Conservation (phyloP, 257 asterid genomes). For the Solanum sitiens region DNA sequence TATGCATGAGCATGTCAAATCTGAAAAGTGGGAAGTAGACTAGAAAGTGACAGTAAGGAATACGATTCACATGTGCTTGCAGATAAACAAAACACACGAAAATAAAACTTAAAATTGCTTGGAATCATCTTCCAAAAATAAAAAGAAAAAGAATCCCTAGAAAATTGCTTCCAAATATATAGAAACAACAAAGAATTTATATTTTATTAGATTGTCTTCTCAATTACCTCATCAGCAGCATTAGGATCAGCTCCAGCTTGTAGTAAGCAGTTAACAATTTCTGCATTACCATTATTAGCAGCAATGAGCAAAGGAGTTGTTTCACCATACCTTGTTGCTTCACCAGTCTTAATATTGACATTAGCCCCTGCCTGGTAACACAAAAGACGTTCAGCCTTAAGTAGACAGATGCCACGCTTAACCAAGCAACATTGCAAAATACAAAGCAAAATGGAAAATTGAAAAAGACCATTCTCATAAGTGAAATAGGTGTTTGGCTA, state of each 20-base stretch:
- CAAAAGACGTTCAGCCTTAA: not conserved
- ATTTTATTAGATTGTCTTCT: not conserved
- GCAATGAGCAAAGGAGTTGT: slow-evolving; percentile 80
- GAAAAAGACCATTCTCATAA: not conserved
- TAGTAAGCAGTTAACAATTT: slow-evolving; percentile 61
- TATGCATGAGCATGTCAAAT: not conserved
- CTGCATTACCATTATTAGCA: slow-evolving; percentile 67
- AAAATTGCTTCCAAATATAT: not conserved
- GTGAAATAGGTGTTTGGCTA: not conserved
- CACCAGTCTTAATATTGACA: slow-evolving; percentile 63
- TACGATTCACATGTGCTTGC: not conserved
- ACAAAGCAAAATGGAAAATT: not conserved
- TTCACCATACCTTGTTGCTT: slow-evolving; percentile 34
- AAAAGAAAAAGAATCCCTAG: not conserved
- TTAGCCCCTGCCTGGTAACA: slow-evolving; percentile 59
- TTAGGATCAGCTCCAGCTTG: slow-evolving; percentile 91
- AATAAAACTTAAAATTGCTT: not conserved
- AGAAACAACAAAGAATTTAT: not conserved
- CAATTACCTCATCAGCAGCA: slow-evolving; percentile 59
- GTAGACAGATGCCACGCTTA: not conserved
- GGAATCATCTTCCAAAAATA: not conserved
- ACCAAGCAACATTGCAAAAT: not conserved
- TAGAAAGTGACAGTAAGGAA: not conserved
- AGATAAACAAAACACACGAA: not conserved
- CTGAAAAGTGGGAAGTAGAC: not conserved